A percentile compares a stretch with the other conserved stretches of the same genome.
Conservation (phyloP, 306 rosid genomes). For the Malus sieversii region DNA sequence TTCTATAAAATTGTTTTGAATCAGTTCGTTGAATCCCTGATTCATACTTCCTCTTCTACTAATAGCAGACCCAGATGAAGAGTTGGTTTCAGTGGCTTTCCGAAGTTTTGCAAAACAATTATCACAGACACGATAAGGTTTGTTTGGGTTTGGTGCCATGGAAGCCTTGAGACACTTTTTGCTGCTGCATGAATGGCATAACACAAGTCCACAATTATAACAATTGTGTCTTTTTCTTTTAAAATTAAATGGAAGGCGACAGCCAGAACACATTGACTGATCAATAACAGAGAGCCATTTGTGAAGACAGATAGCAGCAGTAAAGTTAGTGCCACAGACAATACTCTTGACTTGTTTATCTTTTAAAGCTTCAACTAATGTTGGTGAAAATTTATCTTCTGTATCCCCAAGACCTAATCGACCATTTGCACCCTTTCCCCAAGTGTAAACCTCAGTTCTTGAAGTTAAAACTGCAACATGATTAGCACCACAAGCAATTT, state of each 20-base stretch:
- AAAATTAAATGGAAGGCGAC: conserved; percentile 86
- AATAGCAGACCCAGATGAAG: conserved; percentile 51
- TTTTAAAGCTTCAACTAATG: conserved; percentile 78
- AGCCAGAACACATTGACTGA: conserved; percentile 87
- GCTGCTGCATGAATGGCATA: conserved; percentile 91
- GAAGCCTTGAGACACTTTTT: conserved; percentile 80
- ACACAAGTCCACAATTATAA: conserved; percentile 94
- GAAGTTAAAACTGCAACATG: conserved; percentile 88
- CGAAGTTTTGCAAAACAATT: conserved; percentile 65
- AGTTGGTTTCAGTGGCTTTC: conserved; percentile 51
- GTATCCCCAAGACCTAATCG: conserved; percentile 88
- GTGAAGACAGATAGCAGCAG: conserved; percentile 94
- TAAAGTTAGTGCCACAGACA: conserved; percentile 77
- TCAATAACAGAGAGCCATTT: conserved; percentile 88
- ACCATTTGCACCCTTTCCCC: conserved; percentile 99
- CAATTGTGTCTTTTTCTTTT: conserved; percentile 94
- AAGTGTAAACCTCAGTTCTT: conserved; percentile 87
- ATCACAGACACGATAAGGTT: conserved; percentile 97
- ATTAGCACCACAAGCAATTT: conserved; percentile 94
- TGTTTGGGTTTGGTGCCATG: conserved; percentile 90
- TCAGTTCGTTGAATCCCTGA: conserved; percentile 46
- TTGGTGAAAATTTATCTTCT: conserved; percentile 70
- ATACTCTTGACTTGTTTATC: conserved; percentile 87
- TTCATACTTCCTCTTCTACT: conserved; percentile 64
- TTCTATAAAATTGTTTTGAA: conserved; percentile 52